Evolutionary conservation across 2,329 filamentous ascomycete species (phyloP).

Genomic region (Botrytis medusae): DNA sequence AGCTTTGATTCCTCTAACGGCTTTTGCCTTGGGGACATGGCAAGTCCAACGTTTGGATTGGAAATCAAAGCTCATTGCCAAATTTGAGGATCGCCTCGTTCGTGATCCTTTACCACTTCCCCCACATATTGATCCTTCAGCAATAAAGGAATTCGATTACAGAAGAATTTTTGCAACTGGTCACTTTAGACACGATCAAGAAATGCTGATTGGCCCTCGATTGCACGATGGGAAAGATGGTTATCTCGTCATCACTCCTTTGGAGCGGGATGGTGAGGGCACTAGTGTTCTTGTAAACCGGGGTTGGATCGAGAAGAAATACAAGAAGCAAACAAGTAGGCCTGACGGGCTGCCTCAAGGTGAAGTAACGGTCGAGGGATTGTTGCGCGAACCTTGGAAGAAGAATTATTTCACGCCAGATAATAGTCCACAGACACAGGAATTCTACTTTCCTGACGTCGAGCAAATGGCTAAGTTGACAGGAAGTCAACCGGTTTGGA

Average conservation of each 20-base stretch:
- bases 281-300: conserved; percentile 83
- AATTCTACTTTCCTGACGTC: conserved; percentile 96
- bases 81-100: conserved; percentile 87
- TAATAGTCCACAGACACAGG: conserved; percentile 77
- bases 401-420: conserved; percentile 97
- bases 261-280: conserved; percentile 65
- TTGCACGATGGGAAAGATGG: conserved; percentile 87
- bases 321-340: conserved; percentile 62
- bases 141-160: conserved; percentile 87
- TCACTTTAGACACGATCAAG: conserved; percentile 77
- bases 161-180: conserved; percentile 77
- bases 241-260: conserved; percentile 85
- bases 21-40: conserved; percentile 90
- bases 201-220: conserved; percentile 94
- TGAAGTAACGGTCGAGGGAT: conserved; percentile 75
- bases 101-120: conserved; percentile 84
- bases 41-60: conserved; percentile 89
- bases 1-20: conserved; percentile 79
- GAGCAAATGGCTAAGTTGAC: conserved; percentile 81
- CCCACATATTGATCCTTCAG: conserved; percentile 75
- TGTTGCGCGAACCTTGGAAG: conserved; percentile 88
- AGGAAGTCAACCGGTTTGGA: conserved; percentile 86
- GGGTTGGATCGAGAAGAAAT: conserved; percentile 85
- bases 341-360: conserved; percentile 65
- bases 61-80: conserved; percentile 91